Evolutionary conservation across 2,329 filamentous ascomycete species (phyloP).

Genomic region (Neonectria sp.): DNA sequence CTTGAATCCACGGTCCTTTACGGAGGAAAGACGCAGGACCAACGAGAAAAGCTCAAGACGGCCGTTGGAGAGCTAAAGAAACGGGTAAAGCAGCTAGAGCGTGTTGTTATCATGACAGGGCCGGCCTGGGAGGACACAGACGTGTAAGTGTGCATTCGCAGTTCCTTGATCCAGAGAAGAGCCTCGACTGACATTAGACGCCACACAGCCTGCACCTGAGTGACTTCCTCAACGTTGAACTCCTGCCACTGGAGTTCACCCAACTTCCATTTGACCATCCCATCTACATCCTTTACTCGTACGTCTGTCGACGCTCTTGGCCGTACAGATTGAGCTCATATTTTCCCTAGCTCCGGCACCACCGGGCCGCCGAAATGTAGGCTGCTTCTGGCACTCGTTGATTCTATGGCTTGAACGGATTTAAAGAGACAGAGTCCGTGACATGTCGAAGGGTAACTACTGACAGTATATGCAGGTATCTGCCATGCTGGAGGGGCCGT

Average conservation of each 20-base stretch:
- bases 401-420: not conserved
- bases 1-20: not conserved
- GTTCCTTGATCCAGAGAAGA: slow-evolving; percentile 2
- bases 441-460: not conserved
- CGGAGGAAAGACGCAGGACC: not conserved
- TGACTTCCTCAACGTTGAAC: slow-evolving; percentile 1
- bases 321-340: slow-evolving; percentile 2
- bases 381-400: not conserved
- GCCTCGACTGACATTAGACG: not conserved
- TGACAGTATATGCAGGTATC: slow-evolving; percentile 5
- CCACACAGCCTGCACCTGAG: not conserved
- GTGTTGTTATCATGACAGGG: not conserved
- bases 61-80: not conserved
- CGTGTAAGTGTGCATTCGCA: not conserved
- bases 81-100: not conserved
- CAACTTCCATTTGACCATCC: slow-evolving; percentile 4
- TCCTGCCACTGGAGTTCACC: slow-evolving; percentile 1
- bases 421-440: not conserved
- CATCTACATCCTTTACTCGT: slow-evolving; percentile 6
- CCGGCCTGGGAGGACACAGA: too few species aligned
- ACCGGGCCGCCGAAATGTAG: slow-evolving; percentile 5
- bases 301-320: not conserved
- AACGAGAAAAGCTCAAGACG: not conserved
- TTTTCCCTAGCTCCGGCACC: not conserved
- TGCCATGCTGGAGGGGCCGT: slow-evolving; percentile 5